Evolutionary conservation across 805 yeast genomes (phyloP), one percentile per base, ranked within the genome.

Genomic region (Saturnispora galanensis): DNA sequence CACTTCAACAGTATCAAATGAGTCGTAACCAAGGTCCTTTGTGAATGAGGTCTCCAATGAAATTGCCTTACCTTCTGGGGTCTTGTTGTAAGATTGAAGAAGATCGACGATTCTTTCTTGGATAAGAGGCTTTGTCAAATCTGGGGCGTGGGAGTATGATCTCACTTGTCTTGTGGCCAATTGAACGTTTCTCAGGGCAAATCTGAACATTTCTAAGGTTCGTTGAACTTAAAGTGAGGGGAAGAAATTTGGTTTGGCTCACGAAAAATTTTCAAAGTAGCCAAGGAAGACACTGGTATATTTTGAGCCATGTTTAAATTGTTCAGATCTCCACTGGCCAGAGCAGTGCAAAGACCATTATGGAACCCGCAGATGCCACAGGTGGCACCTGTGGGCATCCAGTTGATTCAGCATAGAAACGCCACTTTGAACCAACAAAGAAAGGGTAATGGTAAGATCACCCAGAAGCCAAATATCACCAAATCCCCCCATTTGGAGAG

Each of bases 341-440:
- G 12, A 16, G 41, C 33, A n/a, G 16, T 29, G 12, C 11, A 37
- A 18, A 9, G 16, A 29, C 26, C 26, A 21, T 6, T 21, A 21
- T 21, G 26, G 26, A 21, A 21, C 26, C 26, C 26, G 6, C 26
- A 21, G 26, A 5, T 21, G 26, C 26, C 26, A 35, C n/a, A 34
- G 16, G 10, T 35, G 10, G 10, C 43, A 10, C 11, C 38, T 44
- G 35, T 49, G 4, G 37, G 53, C 15, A 44, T 52, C 28, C 57
- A 54, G 37, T 29, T 51, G 3, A 42, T 37, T 16, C 78, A 72
- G 52, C 70, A 66, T 49, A 65, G 77, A 56, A 69, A 66, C 57
- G 90, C 88, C 32, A 83, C 95, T 0, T 68, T 85, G 50, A 84
- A 85, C 60, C 95, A 85, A 63, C 74, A 81, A 46, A 78, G 77